Percentiles rank a stretch among this genome's conserved stretches.
Conservation (phyloP, 495 filamentous ascomycete species). For the Hypoxylon rickii region DNA sequence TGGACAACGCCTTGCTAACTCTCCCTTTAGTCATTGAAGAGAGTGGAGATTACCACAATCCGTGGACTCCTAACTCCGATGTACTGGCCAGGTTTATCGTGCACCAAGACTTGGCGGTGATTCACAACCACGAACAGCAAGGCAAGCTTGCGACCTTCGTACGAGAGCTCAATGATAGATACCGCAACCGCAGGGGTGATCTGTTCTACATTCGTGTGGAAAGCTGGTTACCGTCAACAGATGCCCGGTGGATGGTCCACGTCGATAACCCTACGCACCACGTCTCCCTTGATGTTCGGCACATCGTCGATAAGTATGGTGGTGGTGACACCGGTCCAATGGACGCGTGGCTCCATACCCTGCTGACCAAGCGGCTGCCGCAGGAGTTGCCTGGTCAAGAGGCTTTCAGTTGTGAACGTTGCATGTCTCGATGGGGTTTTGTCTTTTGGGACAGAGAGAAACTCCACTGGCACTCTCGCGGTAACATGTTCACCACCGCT, state of each 20-base stretch:
- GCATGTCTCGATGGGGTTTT: constrained; percentile 4
- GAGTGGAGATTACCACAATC: too few species aligned
- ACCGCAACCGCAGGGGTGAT: too few species aligned
- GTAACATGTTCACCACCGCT: background rate
- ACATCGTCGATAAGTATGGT: background rate
- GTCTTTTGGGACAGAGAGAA: constrained; percentile 18
- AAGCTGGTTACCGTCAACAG: too few species aligned
- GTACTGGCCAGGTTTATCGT: too few species aligned
- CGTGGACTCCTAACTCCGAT: too few species aligned
- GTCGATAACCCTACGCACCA: background rate
- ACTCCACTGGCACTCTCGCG: background rate
- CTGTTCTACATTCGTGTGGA: too few species aligned
- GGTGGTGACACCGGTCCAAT: background rate
- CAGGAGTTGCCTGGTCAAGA: background rate
- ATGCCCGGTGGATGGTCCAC: background rate
- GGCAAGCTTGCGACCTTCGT: too few species aligned
- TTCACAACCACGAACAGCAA: too few species aligned
- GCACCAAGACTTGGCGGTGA: too few species aligned
- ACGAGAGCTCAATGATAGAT: too few species aligned
- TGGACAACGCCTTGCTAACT: too few species aligned
- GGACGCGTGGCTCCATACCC: background rate
- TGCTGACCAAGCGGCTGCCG: background rate
- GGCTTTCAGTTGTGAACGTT: background rate
- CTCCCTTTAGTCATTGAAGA: too few species aligned
- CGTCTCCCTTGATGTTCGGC: background rate